Percentiles rank a stretch among this genome's conserved stretches.
Conservation (phyloP, 257 asterid species). For the Solanum pennellii region DNA sequence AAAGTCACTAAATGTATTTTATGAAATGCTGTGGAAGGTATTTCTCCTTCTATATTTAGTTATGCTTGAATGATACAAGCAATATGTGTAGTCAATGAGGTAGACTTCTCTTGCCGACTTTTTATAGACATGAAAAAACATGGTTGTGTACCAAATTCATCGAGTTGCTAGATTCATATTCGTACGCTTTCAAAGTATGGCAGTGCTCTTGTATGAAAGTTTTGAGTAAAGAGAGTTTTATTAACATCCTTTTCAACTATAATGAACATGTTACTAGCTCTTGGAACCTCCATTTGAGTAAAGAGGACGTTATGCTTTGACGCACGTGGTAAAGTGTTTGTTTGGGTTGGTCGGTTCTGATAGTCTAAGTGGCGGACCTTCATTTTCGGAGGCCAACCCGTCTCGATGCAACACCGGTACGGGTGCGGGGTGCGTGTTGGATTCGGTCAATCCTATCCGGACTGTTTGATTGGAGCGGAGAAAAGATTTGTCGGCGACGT, state of each 20-base stretch:
- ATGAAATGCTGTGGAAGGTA: constrained; percentile 30
- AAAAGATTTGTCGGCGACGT: background rate
- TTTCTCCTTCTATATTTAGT: constrained; percentile 62
- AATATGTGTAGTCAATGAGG: constrained; percentile 52
- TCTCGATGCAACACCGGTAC: background rate
- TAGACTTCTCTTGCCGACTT: constrained; percentile 65
- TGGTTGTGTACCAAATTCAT: constrained; percentile 81
- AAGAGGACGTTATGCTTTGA: background rate
- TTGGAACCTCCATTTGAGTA: background rate
- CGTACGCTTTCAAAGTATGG: constrained; percentile 28
- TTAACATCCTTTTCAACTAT: background rate
- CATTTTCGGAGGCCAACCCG: background rate
- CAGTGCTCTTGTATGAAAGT: constrained; percentile 1
- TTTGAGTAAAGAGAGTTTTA: background rate
- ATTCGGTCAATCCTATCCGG: background rate
- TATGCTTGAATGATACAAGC: constrained; percentile 67
- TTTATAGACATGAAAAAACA: constrained; percentile 86
- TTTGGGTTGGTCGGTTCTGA: background rate
- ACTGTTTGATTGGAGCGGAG: background rate
- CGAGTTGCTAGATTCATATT: constrained; percentile 68
- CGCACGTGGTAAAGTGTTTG: background rate
- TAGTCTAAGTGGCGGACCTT: background rate
- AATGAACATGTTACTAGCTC: background rate
- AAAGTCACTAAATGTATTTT: constrained; percentile 74
- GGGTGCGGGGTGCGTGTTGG: background rate